Percentiles rank a stretch among this genome's conserved stretches.
Evolutionary conservation across 257 asterid genomes (phyloP).

Genomic region (Ligustrum vulgare): DNA sequence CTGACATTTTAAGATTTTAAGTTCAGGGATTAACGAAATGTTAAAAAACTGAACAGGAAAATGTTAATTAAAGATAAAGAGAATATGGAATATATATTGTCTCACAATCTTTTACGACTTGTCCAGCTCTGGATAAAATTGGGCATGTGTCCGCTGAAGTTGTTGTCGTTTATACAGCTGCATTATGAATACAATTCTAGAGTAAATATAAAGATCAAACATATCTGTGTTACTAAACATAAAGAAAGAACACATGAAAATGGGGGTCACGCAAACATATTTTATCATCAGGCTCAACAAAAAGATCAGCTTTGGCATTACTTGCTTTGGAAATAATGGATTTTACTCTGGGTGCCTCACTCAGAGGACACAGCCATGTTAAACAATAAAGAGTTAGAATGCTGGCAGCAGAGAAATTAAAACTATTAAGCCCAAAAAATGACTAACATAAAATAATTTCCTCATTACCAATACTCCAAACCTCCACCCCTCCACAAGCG

Average conservation of each 20-base stretch:
- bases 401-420: not conserved
- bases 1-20: slow-evolving; percentile 32
- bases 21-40: not conserved
- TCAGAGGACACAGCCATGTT: slow-evolving; percentile 43
- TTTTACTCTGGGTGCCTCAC: slow-evolving; percentile 70
- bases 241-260: not conserved
- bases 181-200: slow-evolving; percentile 7
- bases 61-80: no score
- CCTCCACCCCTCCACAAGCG: not conserved
- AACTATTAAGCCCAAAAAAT: not conserved
- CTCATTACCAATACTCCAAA: not conserved
- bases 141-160: slow-evolving; percentile 64
- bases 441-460: no score
- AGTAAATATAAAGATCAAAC: not conserved
- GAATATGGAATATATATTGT: not conserved
- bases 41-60: not conserved
- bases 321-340: slow-evolving; percentile 94
- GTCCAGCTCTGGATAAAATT: slow-evolving; percentile 48
- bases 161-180: slow-evolving; percentile 65
- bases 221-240: not conserved
- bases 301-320: slow-evolving; percentile 81
- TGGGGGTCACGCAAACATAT: slow-evolving; percentile 58
- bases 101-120: slow-evolving; percentile 50
- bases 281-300: slow-evolving; percentile 77
- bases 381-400: slow-evolving; percentile 20